These are phyloP conservation scores for Lichtheimia ornata DNA, from an alignment of 371 early-diverging fungal species.

Conservation along the genomic window DNA sequence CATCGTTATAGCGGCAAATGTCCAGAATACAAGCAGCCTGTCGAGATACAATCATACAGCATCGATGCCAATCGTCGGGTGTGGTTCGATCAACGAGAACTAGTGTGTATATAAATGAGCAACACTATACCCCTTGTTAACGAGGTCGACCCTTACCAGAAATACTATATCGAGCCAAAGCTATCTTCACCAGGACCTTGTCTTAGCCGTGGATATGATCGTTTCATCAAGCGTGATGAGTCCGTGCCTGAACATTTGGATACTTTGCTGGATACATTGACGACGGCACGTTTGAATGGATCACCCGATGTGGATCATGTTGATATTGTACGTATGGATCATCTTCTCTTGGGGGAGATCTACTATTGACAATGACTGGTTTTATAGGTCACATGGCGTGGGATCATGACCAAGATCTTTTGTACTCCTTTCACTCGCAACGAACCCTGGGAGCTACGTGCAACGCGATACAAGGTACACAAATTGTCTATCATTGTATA, in stretches of 20 bases:
- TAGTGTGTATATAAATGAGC: conserved; percentile 42
- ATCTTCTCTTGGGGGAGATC: neutral
- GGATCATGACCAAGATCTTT: conserved; percentile 86
- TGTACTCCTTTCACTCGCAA: conserved; percentile 75
- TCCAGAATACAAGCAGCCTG: conserved; percentile 69
- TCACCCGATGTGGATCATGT: conserved; percentile 13
- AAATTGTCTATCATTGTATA: neutral
- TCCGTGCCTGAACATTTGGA: conserved; percentile 78
- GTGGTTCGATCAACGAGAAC: conserved; percentile 67
- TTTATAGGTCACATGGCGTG: conserved; percentile 63
- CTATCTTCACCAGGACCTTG: conserved; percentile 16
- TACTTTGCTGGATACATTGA: conserved; percentile 71
- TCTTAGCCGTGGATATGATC: conserved; percentile 60
- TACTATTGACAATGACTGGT: neutral
- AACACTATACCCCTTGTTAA: neutral
- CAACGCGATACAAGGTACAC: conserved; percentile 66
- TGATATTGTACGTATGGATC: conserved; percentile 44
- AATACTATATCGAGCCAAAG: conserved; percentile 58
- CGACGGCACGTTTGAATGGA: conserved; percentile 21
- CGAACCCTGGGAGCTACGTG: conserved; percentile 82
- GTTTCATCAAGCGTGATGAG: conserved; percentile 65
- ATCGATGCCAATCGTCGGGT: conserved; percentile 67
- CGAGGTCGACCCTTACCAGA: conserved; percentile 34
- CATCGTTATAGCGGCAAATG: conserved; percentile 52
- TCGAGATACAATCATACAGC: conserved; percentile 77